Evolutionary conservation across 2,329 filamentous ascomycete species (phyloP), one percentile per base, ranked within the genome.

Genomic region (Coniochaeta sp.): DNA sequence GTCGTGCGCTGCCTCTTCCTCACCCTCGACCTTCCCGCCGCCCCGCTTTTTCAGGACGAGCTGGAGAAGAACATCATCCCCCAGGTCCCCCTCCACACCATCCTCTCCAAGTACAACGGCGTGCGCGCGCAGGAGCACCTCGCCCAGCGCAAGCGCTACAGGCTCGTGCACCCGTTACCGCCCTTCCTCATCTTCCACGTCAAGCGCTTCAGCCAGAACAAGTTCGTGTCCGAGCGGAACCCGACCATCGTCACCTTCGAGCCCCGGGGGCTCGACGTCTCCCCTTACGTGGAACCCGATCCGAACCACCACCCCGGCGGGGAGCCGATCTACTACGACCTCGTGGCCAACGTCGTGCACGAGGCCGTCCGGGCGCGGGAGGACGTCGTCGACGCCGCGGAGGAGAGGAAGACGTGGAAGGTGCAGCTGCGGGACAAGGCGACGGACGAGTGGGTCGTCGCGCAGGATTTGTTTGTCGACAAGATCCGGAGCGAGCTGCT

Each of bases 191-290:
- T 94, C 50, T 90, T 99, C 72, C 92, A 99, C 73, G 86, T 97
- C 73, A 97, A 97, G 74, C 90, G 94, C 60, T 99, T 99, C 77
- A 89, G 86, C 59, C 85, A 87, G 58, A 99, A 99, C 75, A 96
- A 96, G 67, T 99, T 99, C 64, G 89, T 99, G 18, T 82, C 87
- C 2, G 92, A 97, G 71, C 87, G 94, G 49, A 99, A 99, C 67
- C 94, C 92, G 1, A 99, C 94, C 9, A 99, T 99, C 63, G 94
- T 99, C 57, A 97, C 92, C 0, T 99, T 97, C 68, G 89, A 92
- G 57, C 86, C 89, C 4, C 80, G 86, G 55, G 64, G 86, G 38
- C 82, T 99, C 8, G 91, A 99, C 66, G 85, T 96, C 75, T 79
- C 85, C 5, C 91, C 91, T 0, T 97, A 94, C 62, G 90, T 96